A percentile compares a stretch with the other conserved stretches of the same genome.
Conservation (phyloP, 1,284 basidiomycete genomes). For the Ustilago curta region DNA sequence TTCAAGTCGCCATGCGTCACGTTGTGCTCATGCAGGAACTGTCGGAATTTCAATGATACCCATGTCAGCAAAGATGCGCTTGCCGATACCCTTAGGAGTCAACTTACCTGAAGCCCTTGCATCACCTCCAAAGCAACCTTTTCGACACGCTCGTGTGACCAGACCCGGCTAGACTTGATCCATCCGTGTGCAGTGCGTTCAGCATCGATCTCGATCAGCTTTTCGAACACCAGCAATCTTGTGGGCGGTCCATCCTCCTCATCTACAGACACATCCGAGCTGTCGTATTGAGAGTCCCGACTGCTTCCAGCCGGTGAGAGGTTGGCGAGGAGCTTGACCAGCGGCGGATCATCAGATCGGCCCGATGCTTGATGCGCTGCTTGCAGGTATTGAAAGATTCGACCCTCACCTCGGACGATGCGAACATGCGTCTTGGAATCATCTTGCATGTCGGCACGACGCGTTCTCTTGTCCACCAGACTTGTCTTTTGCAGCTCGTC, state of each 20-base stretch:
- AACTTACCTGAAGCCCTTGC: conserved; percentile 45
- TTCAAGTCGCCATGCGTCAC: conserved; percentile 63
- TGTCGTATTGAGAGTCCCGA: conserved; percentile 2
- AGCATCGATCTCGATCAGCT: conserved; percentile 56
- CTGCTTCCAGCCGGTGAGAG: conserved; percentile 22
- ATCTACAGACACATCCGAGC: conserved; percentile 14
- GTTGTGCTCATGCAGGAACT: conserved; percentile 54
- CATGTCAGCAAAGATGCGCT: background rate
- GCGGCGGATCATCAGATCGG: conserved; percentile 25
- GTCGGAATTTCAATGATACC: background rate
- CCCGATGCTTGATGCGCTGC: conserved; percentile 24
- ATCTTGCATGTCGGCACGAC: conserved; percentile 40
- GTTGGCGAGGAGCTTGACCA: conserved; percentile 52
- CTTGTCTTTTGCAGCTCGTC: conserved; percentile 62
- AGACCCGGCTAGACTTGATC: conserved; percentile 38
- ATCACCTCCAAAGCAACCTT: conserved; percentile 49
- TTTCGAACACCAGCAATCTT: conserved; percentile 55
- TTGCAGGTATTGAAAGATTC: conserved; percentile 58
- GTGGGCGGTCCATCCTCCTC: conserved; percentile 51
- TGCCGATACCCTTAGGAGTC: background rate
- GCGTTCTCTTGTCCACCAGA: conserved; percentile 31
- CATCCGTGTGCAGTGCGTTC: conserved; percentile 47
- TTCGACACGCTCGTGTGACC: conserved; percentile 54
- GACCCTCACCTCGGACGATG: conserved; percentile 57
- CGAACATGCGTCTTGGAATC: conserved; percentile 45